Conservation (phyloP, 2,329 filamentous ascomycete genomes). For the Aspergillus spinulosporus region DNA sequence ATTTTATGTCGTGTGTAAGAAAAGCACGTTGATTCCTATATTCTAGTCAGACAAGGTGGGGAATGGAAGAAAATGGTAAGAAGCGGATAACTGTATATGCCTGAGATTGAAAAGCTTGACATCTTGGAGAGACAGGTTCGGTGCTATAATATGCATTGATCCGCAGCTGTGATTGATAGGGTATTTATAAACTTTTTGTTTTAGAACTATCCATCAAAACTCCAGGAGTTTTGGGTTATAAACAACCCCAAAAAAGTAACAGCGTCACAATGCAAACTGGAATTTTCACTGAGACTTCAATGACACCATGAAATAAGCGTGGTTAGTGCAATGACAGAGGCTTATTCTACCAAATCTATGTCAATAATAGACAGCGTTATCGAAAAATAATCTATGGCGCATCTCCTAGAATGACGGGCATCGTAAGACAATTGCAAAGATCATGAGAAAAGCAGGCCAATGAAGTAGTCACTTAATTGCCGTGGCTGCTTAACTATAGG, state of each 20-base stretch:
- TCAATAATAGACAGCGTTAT: neutral
- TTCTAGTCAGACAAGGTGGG: conserved; percentile 62
- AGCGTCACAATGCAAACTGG: neutral
- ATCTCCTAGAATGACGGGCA: neutral
- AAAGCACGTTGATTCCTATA: conserved; percentile 79
- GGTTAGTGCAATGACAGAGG: neutral
- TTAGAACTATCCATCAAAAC: neutral
- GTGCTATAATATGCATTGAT: neutral
- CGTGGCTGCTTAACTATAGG: conserved; percentile 8
- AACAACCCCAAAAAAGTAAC: neutral
- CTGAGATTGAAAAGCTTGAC: neutral
- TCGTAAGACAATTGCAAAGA: neutral
- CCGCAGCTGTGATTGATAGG: neutral
- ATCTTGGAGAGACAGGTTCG: neutral
- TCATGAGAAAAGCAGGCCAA: neutral
- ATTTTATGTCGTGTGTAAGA: conserved; percentile 89
- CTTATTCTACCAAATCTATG: neutral
- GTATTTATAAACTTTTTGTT: neutral
- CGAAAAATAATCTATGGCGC: neutral
- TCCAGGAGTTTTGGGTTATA: neutral
- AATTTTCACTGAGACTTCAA: neutral
- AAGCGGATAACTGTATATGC: neutral
- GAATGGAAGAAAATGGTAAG: conserved; percentile 22
- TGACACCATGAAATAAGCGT: neutral
- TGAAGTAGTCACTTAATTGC: conserved; percentile 8